Base-by-base conservation (phyloP, 495 filamentous ascomycete species). In the Penicillium desertorum region DNA sequence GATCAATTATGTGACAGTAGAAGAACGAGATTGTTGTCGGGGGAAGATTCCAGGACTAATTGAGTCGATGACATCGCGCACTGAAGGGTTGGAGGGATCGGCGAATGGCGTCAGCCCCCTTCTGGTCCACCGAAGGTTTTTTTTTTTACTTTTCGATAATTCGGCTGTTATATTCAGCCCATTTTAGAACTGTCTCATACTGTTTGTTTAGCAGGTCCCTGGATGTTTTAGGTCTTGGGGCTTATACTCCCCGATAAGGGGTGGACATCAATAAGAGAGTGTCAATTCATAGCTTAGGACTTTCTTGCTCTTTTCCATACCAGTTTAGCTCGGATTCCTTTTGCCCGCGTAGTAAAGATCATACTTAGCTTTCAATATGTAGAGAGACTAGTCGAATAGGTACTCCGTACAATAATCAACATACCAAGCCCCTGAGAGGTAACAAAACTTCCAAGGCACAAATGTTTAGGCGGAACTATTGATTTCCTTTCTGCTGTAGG, bases 21-120 rank as follows among this genome's bases (percentile, higher is more conserved):
- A 19, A 39, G 48, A 51, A 41, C 20, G 47, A 56, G 42, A 27
- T 57, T 32, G 59, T 47, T 45, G 52, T 62, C 43, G 62, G 65
- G 59, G 61, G 62, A 64, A 56, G 56, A 67, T 62, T 59, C 63
- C 63, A 69, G 65, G 65, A 71, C 66, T 60, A 65, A 58, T 67
- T 63, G 65, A 63, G 63, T 73, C 71, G 67, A 77, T 75, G 73
- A 75, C 70, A 76, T 74, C 72, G 67, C 66, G 61, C 56, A 65
- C 61, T 65, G 54, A 62, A 66, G 64, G 65, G 66, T 60, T 64
- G 49, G 60, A 66, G 63, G 65, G 66, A 68, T 72, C 71, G 62
- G 65, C 74, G 67, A 77, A 75, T 71, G 63, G 63, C 66, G 59
- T 62, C 25, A 19, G n/a, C 64, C 67, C 60, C 65, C 69, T 66